These are phyloP conservation scores for Rhodotorula paludigena DNA, from an alignment of 768 basidiomycete genomes.

Conservation along the genomic window DNA sequence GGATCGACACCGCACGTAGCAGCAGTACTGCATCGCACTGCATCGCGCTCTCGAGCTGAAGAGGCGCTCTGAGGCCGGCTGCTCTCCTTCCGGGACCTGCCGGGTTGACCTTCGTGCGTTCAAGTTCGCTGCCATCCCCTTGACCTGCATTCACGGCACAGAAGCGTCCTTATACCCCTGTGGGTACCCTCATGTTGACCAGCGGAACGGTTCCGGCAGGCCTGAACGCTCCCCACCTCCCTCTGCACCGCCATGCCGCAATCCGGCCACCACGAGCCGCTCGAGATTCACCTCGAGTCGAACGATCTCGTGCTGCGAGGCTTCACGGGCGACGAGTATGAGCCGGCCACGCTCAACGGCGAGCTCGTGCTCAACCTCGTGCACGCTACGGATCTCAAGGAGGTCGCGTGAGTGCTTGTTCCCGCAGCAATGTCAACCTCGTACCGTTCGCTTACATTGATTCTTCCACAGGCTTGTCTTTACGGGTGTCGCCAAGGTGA, in stretches of 20 bases:
- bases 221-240: neutral
- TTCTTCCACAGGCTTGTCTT: conserved; percentile 66
- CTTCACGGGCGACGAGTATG: conserved; percentile 53
- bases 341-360: conserved; percentile 69
- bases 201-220: too few relatives aligned
- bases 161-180: too few relatives aligned
- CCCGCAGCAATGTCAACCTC: neutral
- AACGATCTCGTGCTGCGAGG: conserved; percentile 69
- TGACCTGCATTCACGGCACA: too few relatives aligned
- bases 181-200: too few relatives aligned
- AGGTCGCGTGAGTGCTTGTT: conserved; percentile 36
- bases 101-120: too few relatives aligned
- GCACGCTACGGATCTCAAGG: conserved; percentile 65
- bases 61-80: too few relatives aligned
- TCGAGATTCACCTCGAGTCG: conserved; percentile 72
- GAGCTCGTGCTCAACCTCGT: conserved; percentile 70
- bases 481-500: conserved; percentile 52
- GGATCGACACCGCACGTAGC: too few relatives aligned
- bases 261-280: conserved; percentile 35
- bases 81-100: too few relatives aligned
- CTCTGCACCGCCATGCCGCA: conserved; percentile 8
- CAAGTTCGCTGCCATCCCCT: too few relatives aligned
- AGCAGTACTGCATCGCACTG: too few relatives aligned
- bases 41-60: too few relatives aligned
- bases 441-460: neutral